A percentile compares a stretch with the other conserved stretches of the same genome.
phyloP scores from a whole-genome alignment of 306 rosid species.

The Luffa aegyptiaca region DNA sequence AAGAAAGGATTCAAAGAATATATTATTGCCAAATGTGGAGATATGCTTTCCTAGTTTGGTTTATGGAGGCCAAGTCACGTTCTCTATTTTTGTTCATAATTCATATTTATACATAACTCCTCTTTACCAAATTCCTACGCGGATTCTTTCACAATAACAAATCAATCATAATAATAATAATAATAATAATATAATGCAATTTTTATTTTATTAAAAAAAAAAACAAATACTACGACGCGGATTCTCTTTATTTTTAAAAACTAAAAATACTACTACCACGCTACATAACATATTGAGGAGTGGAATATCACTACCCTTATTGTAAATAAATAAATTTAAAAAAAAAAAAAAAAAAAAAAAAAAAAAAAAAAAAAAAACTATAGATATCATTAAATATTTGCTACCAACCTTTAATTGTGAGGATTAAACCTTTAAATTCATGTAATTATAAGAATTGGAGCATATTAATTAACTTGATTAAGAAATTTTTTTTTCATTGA shows the following conservation, averaged over 20 bases:
- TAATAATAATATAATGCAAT: too few species aligned
- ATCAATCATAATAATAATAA: background rate
- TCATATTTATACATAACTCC: background rate
- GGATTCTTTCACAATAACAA: background rate
- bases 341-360: too few species aligned
- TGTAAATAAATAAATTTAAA: too few species aligned
- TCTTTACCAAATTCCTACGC: slow-evolving; percentile 2
- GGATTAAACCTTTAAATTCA: too few species aligned
- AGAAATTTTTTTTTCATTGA: too few species aligned
- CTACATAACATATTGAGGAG: background rate
- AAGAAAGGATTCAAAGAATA: background rate
- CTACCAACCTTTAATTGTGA: too few species aligned
- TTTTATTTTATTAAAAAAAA: too few species aligned
- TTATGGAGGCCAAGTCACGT: slow-evolving; percentile 1
- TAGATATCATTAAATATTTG: too few species aligned
- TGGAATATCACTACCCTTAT: slow-evolving; percentile 1
- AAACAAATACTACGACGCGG: background rate
- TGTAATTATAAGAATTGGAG: too few species aligned
- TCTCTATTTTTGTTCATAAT: background rate
- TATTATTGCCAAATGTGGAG: background rate
- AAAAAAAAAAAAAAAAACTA: too few species aligned
- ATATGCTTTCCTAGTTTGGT: background rate
- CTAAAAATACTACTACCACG: too few species aligned
- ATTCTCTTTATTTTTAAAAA: background rate
- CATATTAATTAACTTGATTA: too few species aligned